phyloP scores from a whole-genome alignment of 495 filamentous ascomycete species.

The Penicillium cosmopolitanum region DNA sequence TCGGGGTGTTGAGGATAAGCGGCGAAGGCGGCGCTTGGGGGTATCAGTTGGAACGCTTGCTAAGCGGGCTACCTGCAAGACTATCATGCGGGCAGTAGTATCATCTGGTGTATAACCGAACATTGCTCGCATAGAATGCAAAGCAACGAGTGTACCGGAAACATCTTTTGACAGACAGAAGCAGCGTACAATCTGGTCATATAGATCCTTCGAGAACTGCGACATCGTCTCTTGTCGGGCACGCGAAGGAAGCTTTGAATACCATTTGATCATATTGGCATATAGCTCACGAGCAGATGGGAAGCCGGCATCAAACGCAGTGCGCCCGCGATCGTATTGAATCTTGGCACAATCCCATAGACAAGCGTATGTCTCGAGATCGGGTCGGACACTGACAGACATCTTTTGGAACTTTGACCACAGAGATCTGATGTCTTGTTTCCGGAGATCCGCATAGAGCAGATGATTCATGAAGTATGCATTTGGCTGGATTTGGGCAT shows the following conservation, averaged over 20 bases:
- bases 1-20: constrained; percentile 44
- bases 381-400: constrained; percentile 55
- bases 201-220: constrained; percentile 55
- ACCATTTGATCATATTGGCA: constrained; percentile 62
- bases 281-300: constrained; percentile 59
- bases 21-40: constrained; percentile 46
- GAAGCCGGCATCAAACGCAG: constrained; percentile 39
- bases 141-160: constrained; percentile 63
- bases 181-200: constrained; percentile 59
- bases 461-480: constrained; percentile 78
- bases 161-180: constrained; percentile 58
- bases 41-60: constrained; percentile 45
- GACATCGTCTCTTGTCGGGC: constrained; percentile 27
- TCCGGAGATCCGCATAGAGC: constrained; percentile 61
- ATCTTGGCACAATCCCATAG: constrained; percentile 66
- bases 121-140: constrained; percentile 54
- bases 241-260: constrained; percentile 35
- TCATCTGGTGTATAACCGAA: constrained; percentile 60
- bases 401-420: constrained; percentile 59
- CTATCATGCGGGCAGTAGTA: constrained; percentile 52
- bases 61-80: constrained; percentile 54
- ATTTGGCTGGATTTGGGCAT: constrained; percentile 65
- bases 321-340: constrained; percentile 50
- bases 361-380: constrained; percentile 70
- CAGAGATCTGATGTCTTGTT: constrained; percentile 52